Base-by-base conservation (phyloP, 202 grass and related monocot genomes). In the Carex sylvatica region DNA sequence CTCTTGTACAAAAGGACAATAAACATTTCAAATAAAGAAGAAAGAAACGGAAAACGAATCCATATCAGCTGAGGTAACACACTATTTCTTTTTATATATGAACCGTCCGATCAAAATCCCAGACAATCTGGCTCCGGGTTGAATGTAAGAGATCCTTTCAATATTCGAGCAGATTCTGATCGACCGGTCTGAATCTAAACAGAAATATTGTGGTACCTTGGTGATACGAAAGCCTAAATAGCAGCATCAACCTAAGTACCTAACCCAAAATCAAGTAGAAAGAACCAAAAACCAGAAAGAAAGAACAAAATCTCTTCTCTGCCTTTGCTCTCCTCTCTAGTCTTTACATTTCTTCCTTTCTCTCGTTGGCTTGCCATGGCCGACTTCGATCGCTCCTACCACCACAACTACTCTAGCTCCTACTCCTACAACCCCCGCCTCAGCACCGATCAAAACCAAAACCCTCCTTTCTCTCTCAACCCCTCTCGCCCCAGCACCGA, bases 351-450 rank as follows among this genome's bases (percentile, higher is more conserved):
- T 59, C 56, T 59, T 22, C 9, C 31, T 66, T 0, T 28, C 61
- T 51, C 74, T 74, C 62, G n/a, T 13, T 78, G 55, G 2, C 75
- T 53, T 6, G 83, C 86, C 79, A 74, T 84, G 86, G 89, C 86
- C 73, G 91, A 93, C 79, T 90, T 88, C 87, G 86, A 90, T 85
- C 88, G 85, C 73, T 81, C 65, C 10, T 85, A 89, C 87, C 74
- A 78, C 28, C 74, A 78, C 53, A 56, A 53, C 74, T 58, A 78
- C 51, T 76, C 73, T 49, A 84, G 6, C 14, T 53, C 78, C 73
- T 80, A 87, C 80, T 87, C 89, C 80, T 83, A 47, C 42, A 59
- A 73, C 52, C 76, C 82, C 23, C 19, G 47, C 52, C 55, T 51
- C 31, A 85, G 87, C 69, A 82, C 69, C 10, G 93, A 89, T 54